Base-by-base conservation (phyloP, 345 rosid genomes). In the Gossypium longicalyx region DNA sequence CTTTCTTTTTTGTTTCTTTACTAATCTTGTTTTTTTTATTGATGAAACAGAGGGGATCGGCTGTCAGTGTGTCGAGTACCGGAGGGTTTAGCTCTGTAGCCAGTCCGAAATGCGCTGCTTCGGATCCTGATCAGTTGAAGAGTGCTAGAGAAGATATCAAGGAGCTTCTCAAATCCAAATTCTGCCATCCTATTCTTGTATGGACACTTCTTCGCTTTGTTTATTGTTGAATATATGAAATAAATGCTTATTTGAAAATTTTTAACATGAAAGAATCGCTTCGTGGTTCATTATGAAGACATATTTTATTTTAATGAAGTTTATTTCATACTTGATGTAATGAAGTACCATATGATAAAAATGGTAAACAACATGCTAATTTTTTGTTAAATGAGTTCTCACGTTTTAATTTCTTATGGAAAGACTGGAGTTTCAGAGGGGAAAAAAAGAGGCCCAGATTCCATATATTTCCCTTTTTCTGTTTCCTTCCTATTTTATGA, bases 131-230 rank as follows among this genome's bases (percentile, higher is more conserved):
- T 85, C 97, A 94, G 84, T 64, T 94, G 87, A 87, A 80, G 88
- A 89, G 87, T 56, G 98, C 97, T 15, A 92, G 83, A 77, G 97
- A 94, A 78, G 98, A 94, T 60, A 90, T 94, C 79, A 88, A 86
- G 85, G 83, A 88, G 76, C 87, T 92, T 67, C 95, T 94, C n/a
- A 87, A 83, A 43, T 82, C 90, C 22, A 90, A 81, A 78, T 89
- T 84, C 75, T 89, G 97, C 53, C 97, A 94, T 86, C 98, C 97
- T 29, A 86, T 94, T 77, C 71, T 92, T 87, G 98, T 92, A 79
- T 27, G 48, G 2, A 25, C 3, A 41, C 8, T 19, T 2, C 12
- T 63, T 12, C 9, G 7, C 49, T 43, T 41, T 65, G 69, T 16
- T 70, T 9, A 0, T 27, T 69, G 44, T 15, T 69, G 44, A 23